Base-by-base conservation (phyloP, 164 flowering plant species). In the Santalum album region DNA sequence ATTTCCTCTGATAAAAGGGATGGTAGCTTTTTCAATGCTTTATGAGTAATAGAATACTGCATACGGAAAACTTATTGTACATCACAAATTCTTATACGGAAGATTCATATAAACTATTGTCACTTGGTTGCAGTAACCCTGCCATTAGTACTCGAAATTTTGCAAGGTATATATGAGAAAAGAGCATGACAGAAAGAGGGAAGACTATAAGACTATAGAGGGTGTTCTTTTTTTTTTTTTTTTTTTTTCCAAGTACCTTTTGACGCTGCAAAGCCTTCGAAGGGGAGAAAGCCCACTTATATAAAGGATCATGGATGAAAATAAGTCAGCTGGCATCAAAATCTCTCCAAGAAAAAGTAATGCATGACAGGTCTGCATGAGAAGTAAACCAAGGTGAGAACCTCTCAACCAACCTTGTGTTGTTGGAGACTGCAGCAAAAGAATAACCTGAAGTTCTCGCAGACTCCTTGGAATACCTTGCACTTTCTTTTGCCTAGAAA, bases 261-360 rank as follows among this genome's bases (percentile, higher is more conserved):
- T 92, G 99, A 47, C 95, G 87, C 64, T 85, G 94, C 80, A 92
- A 75, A 56, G 99, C 99, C 66, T 89, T 92, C 44, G 89, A 69
- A 52, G 97, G 97, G 17, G 99, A 92, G 59, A 92, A 70, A 57
- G 99, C 99, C 99, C 99, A 92, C 59, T 92, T 92, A 58, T 92
- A 92, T 2, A 92, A 77, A 44, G 99, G 99, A 67, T 92, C 99
- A 71, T 92, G 96, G 53, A 92, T 92, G 60, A 92, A 92, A 92
- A 92, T 97, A 97, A 92, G 65, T 80, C 82, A 71, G 99, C 82
- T 23, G 99, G 99, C 60, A 76, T 85, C 56, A 70, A 67, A 87
- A 92, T 56, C 91, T 82, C 71, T 89, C 99, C 73, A 92, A 54
- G 75, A 92, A 92, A 71, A 92, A 92, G 66, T 83, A 53, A 74